phyloP scores from a whole-genome alignment of 1,284 basidiomycete genomes.

The Austropuccinia psidii region DNA sequence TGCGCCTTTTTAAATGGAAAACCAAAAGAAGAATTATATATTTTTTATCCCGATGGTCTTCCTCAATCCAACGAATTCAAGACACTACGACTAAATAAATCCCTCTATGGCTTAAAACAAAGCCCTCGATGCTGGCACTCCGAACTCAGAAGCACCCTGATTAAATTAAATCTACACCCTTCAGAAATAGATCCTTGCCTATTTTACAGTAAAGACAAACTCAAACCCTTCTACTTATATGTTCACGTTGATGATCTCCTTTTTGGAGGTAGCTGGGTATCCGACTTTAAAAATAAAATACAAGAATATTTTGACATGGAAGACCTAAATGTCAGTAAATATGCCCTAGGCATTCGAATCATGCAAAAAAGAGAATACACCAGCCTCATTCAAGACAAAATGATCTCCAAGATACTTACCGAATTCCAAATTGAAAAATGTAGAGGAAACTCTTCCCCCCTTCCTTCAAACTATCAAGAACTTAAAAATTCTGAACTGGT shows the following conservation, averaged over 20 bases:
- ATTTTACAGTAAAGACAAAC: too few species aligned
- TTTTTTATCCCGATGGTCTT: slow-evolving; percentile 46
- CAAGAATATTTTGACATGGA: background rate
- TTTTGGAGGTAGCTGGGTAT: too few species aligned
- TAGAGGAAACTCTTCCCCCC: background rate
- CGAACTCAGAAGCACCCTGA: background rate
- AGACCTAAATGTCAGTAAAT: background rate
- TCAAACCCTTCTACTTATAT: too few species aligned
- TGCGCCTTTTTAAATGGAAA: slow-evolving; percentile 51
- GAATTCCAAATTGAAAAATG: background rate
- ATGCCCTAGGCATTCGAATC: background rate
- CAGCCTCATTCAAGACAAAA: background rate
- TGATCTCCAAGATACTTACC: background rate
- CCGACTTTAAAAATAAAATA: too few species aligned
- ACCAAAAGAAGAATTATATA: slow-evolving; percentile 50
- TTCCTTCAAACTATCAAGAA: background rate
- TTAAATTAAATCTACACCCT: too few species aligned
- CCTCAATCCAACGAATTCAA: background rate
- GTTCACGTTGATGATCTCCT: too few species aligned
- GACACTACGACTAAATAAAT: background rate
- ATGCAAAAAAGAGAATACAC: background rate
- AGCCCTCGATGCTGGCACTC: background rate
- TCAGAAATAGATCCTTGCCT: too few species aligned
- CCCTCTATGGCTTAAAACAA: background rate
- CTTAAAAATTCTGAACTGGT: background rate